Conservation (phyloP, 2,329 filamentous ascomycete species). For the Cadophora sp. region DNA sequence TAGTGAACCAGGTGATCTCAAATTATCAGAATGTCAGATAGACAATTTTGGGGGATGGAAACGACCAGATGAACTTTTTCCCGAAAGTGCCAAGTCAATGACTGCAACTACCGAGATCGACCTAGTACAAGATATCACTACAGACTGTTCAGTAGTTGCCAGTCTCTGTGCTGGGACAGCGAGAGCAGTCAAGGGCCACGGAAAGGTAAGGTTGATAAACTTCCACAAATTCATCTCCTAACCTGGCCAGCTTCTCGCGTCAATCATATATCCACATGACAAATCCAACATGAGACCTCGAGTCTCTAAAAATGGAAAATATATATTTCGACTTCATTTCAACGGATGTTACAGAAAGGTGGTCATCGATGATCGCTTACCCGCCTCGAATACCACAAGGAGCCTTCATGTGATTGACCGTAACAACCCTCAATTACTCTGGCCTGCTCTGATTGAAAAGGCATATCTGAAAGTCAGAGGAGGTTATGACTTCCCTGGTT, state of each 20-base stretch:
- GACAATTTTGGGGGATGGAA: constrained; percentile 86
- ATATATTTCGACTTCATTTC: constrained; percentile 91
- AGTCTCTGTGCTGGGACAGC: constrained; percentile 86
- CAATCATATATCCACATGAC: constrained; percentile 79
- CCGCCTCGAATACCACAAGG: constrained; percentile 75
- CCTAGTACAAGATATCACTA: constrained; percentile 92
- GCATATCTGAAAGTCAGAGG: constrained; percentile 95
- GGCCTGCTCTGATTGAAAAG: constrained; percentile 94
- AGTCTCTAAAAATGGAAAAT: constrained; percentile 82
- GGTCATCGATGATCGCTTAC: constrained; percentile 86
- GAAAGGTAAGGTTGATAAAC: constrained; percentile 59
- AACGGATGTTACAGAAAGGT: constrained; percentile 92
- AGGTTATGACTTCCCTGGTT: constrained; percentile 97
- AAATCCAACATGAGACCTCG: constrained; percentile 60
- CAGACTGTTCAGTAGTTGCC: constrained; percentile 96
- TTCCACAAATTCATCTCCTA: constrained; percentile 13
- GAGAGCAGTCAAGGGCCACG: constrained; percentile 71
- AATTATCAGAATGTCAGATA: constrained; percentile 76
- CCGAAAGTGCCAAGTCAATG: constrained; percentile 56
- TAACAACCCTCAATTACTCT: constrained; percentile 80
- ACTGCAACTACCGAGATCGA: constrained; percentile 67
- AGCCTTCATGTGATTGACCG: constrained; percentile 88
- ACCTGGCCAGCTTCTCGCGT: constrained; percentile 66
- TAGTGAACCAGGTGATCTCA: constrained; percentile 73
- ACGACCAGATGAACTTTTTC: constrained; percentile 64